A percentile compares a stretch with the other conserved stretches of the same genome.
Conservation (phyloP, 495 filamentous ascomycete species). For the Parathielavia appendiculata region DNA sequence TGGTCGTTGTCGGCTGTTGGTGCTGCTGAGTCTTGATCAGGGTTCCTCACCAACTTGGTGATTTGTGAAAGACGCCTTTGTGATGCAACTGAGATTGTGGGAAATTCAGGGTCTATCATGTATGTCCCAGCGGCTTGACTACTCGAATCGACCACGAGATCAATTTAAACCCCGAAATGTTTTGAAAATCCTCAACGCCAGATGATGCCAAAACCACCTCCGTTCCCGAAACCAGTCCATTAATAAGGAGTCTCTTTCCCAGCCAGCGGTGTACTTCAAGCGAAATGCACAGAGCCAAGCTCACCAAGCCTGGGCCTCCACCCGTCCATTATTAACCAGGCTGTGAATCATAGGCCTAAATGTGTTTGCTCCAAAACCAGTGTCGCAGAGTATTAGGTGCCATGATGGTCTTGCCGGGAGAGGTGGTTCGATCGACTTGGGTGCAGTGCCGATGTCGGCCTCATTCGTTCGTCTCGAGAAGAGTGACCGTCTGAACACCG, state of each 20-base stretch:
- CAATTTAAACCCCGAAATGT: neutral
- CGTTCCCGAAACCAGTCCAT: constrained; percentile 3
- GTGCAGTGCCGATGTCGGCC: constrained; percentile 8
- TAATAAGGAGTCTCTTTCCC: neutral
- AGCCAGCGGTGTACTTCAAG: constrained; percentile 4
- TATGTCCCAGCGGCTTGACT: neutral
- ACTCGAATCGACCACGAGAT: neutral
- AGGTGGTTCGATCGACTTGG: neutral
- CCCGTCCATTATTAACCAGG: constrained; percentile 9
- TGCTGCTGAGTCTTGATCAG: too few relatives aligned
- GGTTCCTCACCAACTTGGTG: too few relatives aligned
- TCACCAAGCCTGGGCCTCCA: neutral
- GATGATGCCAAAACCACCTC: neutral
- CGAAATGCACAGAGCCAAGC: neutral
- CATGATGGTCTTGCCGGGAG: neutral
- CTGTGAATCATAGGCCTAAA: constrained; percentile 1
- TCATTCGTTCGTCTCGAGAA: constrained; percentile 54
- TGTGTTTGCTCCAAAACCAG: neutral
- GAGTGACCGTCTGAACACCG: constrained; percentile 72
- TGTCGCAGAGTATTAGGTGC: neutral
- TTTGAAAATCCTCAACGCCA: constrained; percentile 11
- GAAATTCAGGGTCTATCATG: constrained; percentile 8
- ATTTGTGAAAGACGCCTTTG: too few relatives aligned
- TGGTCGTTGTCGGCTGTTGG: too few relatives aligned
- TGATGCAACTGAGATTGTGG: neutral